Evolutionary conservation across 805 yeast genomes (phyloP).

Genomic region (Candida patagonica): DNA sequence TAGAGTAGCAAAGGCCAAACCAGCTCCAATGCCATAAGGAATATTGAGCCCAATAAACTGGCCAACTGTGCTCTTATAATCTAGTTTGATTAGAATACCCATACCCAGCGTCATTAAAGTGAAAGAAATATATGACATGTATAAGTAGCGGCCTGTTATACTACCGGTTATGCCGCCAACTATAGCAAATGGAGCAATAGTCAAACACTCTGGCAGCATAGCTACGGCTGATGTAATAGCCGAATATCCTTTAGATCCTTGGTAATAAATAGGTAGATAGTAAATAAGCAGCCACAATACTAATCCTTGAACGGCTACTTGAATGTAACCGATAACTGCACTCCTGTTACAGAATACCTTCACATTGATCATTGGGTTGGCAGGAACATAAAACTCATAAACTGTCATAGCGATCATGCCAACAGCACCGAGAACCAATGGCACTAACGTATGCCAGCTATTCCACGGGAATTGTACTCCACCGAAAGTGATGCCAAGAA

Average conservation of each 20-base stretch:
- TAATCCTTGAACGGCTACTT: slow-evolving; percentile 38
- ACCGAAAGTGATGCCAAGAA: slow-evolving; percentile 47
- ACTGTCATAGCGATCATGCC: slow-evolving; percentile 29
- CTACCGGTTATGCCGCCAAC: slow-evolving; percentile 32
- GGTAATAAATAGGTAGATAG: slow-evolving; percentile 42
- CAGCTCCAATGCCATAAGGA: slow-evolving; percentile 38
- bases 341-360: slow-evolving; percentile 32
- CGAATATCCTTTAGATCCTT: slow-evolving; percentile 34
- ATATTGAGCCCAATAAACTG: slow-evolving; percentile 37
- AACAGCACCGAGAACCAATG: slow-evolving; percentile 36
- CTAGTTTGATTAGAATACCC: slow-evolving; percentile 35
- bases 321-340: slow-evolving; percentile 32
- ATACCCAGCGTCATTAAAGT: slow-evolving; percentile 33
- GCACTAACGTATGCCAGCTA: slow-evolving; percentile 42
- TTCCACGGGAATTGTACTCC: slow-evolving; percentile 45
- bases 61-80: slow-evolving; percentile 22
- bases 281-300: slow-evolving; percentile 37
- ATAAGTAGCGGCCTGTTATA: slow-evolving; percentile 34
- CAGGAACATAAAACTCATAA: slow-evolving; percentile 28
- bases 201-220: slow-evolving; percentile 34
- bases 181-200: slow-evolving; percentile 32
- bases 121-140: slow-evolving; percentile 31
- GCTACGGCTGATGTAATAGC: slow-evolving; percentile 34
- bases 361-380: slow-evolving; percentile 38
- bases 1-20: slow-evolving; percentile 36